phyloP scores from a whole-genome alignment of 2,329 filamentous ascomycete species.

The Ilyonectria destructans region DNA sequence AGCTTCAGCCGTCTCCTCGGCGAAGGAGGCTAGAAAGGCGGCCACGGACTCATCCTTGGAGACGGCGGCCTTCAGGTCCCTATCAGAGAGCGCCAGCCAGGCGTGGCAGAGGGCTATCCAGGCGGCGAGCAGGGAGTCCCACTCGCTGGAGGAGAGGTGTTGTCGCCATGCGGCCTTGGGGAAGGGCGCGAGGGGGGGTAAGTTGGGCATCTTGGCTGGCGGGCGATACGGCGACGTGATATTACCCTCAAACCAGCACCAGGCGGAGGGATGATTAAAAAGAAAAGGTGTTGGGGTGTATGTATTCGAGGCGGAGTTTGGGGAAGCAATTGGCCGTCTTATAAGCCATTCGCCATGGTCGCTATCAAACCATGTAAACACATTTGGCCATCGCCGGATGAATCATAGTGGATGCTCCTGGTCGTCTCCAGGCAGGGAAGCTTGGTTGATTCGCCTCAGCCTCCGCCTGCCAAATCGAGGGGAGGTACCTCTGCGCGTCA shows the following conservation, averaged over 20 bases:
- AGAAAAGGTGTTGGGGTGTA: not conserved
- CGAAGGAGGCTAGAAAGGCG: conserved; percentile 80
- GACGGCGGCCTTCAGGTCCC: conserved; percentile 68
- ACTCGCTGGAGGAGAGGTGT: conserved; percentile 79
- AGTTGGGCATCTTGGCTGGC: conserved; percentile 56
- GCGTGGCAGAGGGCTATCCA: conserved; percentile 81
- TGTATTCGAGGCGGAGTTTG: not conserved
- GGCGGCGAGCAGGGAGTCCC: conserved; percentile 82
- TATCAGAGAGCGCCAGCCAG: conserved; percentile 73
- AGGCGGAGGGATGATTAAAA: not conserved
- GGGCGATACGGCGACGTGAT: not conserved
- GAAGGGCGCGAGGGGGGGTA: conserved; percentile 85
- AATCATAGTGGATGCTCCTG: conserved; percentile 56
- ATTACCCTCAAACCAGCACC: conserved; percentile 4
- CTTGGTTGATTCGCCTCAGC: conserved; percentile 8
- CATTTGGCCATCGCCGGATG: conserved; percentile 56
- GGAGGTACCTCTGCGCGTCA: not conserved
- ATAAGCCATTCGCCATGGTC: conserved; percentile 20
- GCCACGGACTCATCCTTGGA: conserved; percentile 72
- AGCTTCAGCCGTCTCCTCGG: conserved; percentile 65
- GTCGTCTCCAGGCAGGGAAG: conserved; percentile 30
- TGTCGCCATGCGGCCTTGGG: conserved; percentile 79
- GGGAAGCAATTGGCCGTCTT: conserved; percentile 9
- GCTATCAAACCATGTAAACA: conserved; percentile 16
- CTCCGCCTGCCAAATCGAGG: not conserved